Evolutionary conservation across 78 protist genomes (phyloP), one percentile per base, ranked within the genome.

Genomic region (Isochrysis galbana): DNA sequence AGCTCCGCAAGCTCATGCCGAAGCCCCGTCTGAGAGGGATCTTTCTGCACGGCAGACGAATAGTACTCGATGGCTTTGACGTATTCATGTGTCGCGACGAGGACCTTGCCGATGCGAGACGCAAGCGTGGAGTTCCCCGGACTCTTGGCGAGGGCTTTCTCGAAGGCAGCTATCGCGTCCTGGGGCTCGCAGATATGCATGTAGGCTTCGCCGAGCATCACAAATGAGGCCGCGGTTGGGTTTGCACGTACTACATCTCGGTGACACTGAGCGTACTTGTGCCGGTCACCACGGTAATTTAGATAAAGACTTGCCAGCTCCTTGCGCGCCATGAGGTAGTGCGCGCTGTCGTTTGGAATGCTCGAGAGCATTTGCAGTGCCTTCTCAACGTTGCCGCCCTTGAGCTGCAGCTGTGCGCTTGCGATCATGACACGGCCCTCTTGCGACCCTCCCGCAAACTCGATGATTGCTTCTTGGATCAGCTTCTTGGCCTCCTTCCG

Each of bases 171-270:
- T 83, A 95, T 91, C 77, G 98, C 96, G 70, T 48, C 36, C n/a
- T 94, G 94, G 21, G 95, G 95, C 83, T 88, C 97, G 41, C 69
- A 91, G 10, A 96, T 80, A 67, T 44, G 0, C 93, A 93, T 88
- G 94, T 90, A 93, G 10, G 98, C 98, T 34, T 96, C 98, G 47
- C 94, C 98, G 23, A 95, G 94, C 90, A 10, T n/a, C n/a, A n/a
- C n/a, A n/a, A n/a, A n/a, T n/a, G n/a, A n/a, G n/a, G n/a, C n/a
- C n/a, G n/a, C n/a, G n/a, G n/a, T n/a, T n/a, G n/a, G n/a, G n/a
- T n/a, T n/a, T n/a, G n/a, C n/a, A n/a, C n/a, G n/a, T n/a, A n/a
- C n/a, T n/a, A n/a, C n/a, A n/a, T n/a, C n/a, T n/a, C n/a, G n/a
- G n/a, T n/a, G n/a, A n/a, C n/a, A n/a, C n/a, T n/a, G n/a, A n/a